Evolutionary conservation across 106 monocot genomes (phyloP).

Genomic region (Dioscorea dumetorum): DNA sequence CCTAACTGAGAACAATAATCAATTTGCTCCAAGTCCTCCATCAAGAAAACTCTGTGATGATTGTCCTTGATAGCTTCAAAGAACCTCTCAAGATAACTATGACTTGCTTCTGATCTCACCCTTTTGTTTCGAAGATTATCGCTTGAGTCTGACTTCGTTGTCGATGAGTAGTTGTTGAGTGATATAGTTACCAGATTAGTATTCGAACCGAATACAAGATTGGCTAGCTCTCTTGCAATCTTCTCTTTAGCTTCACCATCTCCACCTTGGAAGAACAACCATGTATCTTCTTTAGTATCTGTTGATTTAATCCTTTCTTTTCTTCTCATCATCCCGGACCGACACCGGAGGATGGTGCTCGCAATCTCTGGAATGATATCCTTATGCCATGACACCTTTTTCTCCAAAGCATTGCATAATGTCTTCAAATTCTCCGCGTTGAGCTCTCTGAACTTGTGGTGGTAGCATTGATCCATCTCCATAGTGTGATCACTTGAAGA

Average conservation of each 20-base stretch:
- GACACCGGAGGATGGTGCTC: conserved; percentile 59
- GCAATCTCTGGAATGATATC: conserved; percentile 69
- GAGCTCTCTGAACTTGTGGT: conserved; percentile 64
- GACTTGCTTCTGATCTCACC: conserved; percentile 37
- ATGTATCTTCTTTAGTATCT: conserved; percentile 61
- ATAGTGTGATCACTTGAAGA: conserved; percentile 41
- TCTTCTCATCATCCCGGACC: conserved; percentile 71
- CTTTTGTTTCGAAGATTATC: conserved; percentile 54
- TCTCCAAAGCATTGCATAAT: conserved; percentile 64
- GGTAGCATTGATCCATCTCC: conserved; percentile 15
- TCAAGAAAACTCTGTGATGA: conserved; percentile 64
- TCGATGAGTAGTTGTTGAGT: conserved; percentile 22
- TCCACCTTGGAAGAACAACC: conserved; percentile 74
- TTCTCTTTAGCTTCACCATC: conserved; percentile 60
- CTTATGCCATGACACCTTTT: conserved; percentile 60
- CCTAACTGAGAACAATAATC: conserved; percentile 35
- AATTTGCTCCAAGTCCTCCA: conserved; percentile 77
- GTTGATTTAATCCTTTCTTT: conserved; percentile 18
- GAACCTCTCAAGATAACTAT: conserved; percentile 43
- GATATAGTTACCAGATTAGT: conserved; percentile 25
- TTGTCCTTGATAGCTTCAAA: conserved; percentile 50
- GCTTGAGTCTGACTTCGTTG: conserved; percentile 29
- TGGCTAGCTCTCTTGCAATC: conserved; percentile 51
- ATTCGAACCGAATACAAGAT: conserved; percentile 52
- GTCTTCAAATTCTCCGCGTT: conserved; percentile 80